These are phyloP conservation scores for Inga laurina DNA, from an alignment of 306 rosid species.

Conservation along the genomic window DNA sequence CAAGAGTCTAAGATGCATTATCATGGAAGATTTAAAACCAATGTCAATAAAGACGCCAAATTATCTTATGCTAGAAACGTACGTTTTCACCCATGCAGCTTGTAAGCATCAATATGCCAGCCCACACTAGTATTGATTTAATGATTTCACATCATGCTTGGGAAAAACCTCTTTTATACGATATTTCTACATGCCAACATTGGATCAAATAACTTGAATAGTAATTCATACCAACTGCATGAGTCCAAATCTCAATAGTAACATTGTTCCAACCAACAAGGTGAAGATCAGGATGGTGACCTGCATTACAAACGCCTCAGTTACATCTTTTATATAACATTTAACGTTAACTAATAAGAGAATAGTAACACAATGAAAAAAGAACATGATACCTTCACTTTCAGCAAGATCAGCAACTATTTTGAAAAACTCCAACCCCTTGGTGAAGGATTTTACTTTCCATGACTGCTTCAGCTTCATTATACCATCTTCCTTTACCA, in stretches of 20 bases:
- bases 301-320: conserved; percentile 41
- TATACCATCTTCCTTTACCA: conserved; percentile 60
- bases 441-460: conserved; percentile 79
- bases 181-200: not conserved
- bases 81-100: not conserved
- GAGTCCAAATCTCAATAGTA: conserved; percentile 83
- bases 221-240: conserved; percentile 66
- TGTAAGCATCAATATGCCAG: not conserved
- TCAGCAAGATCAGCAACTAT: conserved; percentile 83
- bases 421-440: conserved; percentile 77
- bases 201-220: conserved; percentile 12
- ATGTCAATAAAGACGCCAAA: not conserved
- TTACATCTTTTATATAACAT: not conserved
- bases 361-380: not conserved
- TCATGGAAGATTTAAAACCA: not conserved
- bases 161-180: not conserved
- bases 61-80: not conserved
- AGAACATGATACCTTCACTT: conserved; percentile 56
- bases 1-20: not conserved
- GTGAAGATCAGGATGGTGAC: conserved; percentile 97
- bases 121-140: not conserved
- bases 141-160: not conserved
- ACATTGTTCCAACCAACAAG: conserved; percentile 89
- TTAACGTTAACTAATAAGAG: conserved; percentile 7
- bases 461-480: conserved; percentile 65